Base-by-base conservation (phyloP, 257 asterid species). In the Plantago elongata region DNA sequence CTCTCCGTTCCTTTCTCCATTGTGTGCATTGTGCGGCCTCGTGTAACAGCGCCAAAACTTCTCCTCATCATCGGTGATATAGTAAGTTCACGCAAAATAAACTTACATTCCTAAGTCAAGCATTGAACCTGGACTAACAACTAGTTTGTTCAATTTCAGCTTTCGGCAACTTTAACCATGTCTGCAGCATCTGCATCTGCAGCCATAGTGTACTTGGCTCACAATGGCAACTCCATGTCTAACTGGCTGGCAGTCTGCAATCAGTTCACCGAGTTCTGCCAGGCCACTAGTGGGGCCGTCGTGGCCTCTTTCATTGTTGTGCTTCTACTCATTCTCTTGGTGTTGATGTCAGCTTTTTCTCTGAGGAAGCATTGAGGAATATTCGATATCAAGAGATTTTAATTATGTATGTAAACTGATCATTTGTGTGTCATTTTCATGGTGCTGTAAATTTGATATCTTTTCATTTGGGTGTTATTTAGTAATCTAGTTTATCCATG, bases 1-100 rank as follows among this genome's bases (percentile, higher is more conserved):
- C 85, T 82, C 9, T 71, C 83, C 38, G 17, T 82, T 14, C 83
- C 88, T 51, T 66, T 82, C 56, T 76, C 85, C 7, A 66, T 79
- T 1, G 81, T 78, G 9, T 78, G 84, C 76, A 75, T 81, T 44
- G 76, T 29, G 37, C 78, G 84, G 9, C 76, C 87, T 9, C 43
- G 51, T 22, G 74, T 77, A 0, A 51, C 52, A 9, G 82, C 70
- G 10, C 87, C 84, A 17, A 70, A 78, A 30, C 69, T 78, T 7
- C 51, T 75, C 45, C 65, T 81, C 11, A 54, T 78, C 37, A 49
- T 72, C 50, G 34, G 68, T 3, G 77, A 72, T 40, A 67, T 63
- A 0, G 77, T 72, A 67, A 72, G 64, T 51, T 46, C 58, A 27
- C 7, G 0, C 9, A 45, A 45, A 45, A 9, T 45, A 45, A 45